Evolutionary conservation across 1,139 yeast species (phyloP).

Genomic region (Lodderomyces oxycetoniae): DNA sequence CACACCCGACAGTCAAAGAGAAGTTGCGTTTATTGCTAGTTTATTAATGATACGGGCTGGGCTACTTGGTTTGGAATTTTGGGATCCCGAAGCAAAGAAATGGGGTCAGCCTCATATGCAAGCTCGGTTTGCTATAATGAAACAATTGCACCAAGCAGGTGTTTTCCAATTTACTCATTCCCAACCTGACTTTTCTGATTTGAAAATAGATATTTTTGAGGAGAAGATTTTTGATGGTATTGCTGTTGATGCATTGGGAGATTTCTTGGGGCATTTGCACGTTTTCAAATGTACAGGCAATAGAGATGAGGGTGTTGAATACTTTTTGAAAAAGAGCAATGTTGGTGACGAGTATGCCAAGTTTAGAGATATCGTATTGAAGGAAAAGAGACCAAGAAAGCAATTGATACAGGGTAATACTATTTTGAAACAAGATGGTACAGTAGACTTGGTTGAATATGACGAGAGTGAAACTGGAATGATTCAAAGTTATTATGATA

Average conservation of each 20-base stretch:
- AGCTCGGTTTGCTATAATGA: conserved; percentile 81
- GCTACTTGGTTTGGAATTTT: conserved; percentile 70
- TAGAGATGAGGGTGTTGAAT: conserved; percentile 55
- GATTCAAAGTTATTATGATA: conserved; percentile 71
- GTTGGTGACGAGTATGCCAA: conserved; percentile 61
- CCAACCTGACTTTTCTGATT: conserved; percentile 51
- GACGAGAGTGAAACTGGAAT: conserved; percentile 71
- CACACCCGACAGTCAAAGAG: conserved; percentile 53
- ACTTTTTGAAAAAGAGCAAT: conserved; percentile 60
- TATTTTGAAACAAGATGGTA: conserved; percentile 24
- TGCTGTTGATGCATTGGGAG: conserved; percentile 72
- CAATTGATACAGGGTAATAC: conserved; percentile 84
- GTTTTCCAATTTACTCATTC: conserved; percentile 51
- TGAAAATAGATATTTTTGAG: conserved; percentile 55
- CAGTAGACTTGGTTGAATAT: conserved; percentile 63
- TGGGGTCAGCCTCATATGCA: conserved; percentile 99
- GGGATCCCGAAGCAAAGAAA: conserved; percentile 75
- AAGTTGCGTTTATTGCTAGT: conserved; percentile 62
- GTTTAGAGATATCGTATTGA: conserved; percentile 63
- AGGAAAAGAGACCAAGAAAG: conserved; percentile 74
- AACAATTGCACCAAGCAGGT: conserved; percentile 67
- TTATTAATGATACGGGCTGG: conserved; percentile 88
- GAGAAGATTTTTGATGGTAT: conserved; percentile 52
- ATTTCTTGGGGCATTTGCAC: conserved; percentile 67
- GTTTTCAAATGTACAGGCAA: conserved; percentile 76